Evolutionary conservation across 2,329 filamentous ascomycete genomes (phyloP), one percentile per base, ranked within the genome.

Genomic region (Nemania sp.): DNA sequence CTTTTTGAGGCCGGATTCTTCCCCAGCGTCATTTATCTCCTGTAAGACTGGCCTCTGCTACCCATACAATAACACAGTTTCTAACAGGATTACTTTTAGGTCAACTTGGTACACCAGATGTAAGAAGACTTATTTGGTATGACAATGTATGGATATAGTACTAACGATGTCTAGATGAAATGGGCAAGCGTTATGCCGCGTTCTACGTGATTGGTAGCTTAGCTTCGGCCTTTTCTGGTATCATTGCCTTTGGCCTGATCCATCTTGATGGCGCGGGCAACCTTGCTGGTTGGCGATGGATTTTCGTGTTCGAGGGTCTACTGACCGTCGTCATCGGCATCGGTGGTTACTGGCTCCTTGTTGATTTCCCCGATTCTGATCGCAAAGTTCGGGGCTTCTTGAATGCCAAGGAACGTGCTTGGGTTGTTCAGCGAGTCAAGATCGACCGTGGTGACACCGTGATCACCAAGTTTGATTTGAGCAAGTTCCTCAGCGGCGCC

Each of bases 161-260:
- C 40, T 53, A 24, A 53, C 3, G 24, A n/a, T 9, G 22, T 8
- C 2, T 33, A 77, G 86, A 82, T 62, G 86, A 90, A 69, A 78
- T 90, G 24, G 86, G 86, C 51, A 88, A 86, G 69, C 77, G 87
- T 43, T 89, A 88, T 65, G 83, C 85, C 0, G 70, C 80, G 30
- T 90, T 90, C 63, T 90, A 89, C 67, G 78, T 90, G 11, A 75
- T 89, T 5, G 86, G 86, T 31, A 85, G 80, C 59, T 74, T 88
- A 11, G 84, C 86, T 1, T 80, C 83, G 0, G 87, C 83, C 2
- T 86, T 86, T 61, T 76, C 84, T 0, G 86, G 87, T 52, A 86
- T 91, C 45, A 75, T 91, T 1, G 86, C 88, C 14, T 90, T 83
- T 46, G 88, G 87, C 69, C 71, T 87, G 54, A 86, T 85, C 80